phyloP scores from a whole-genome alignment of 257 asterid genomes.

The Perilla frutescens region DNA sequence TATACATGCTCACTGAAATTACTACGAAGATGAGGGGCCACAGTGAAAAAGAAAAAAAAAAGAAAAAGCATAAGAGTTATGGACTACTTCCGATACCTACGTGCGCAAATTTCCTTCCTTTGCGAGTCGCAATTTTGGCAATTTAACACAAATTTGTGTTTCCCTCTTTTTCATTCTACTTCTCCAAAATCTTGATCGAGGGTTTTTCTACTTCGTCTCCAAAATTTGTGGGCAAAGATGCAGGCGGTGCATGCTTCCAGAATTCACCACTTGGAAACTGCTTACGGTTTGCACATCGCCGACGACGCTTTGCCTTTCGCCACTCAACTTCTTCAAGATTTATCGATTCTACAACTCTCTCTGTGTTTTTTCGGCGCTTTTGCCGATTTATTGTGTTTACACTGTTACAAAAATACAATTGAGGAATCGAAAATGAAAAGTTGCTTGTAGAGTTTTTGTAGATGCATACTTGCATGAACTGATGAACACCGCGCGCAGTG shows the following conservation, averaged over 20 bases:
- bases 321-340: background rate
- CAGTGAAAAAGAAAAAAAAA: background rate
- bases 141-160: background rate
- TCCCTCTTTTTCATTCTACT: background rate
- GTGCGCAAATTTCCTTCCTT: background rate
- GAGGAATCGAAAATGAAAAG: background rate
- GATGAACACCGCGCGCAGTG: background rate
- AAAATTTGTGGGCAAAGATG: background rate
- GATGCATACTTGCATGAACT: background rate
- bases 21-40: background rate
- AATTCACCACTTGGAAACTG: background rate
- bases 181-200: background rate
- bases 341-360: background rate
- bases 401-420: background rate
- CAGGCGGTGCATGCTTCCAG: background rate
- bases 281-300: background rate
- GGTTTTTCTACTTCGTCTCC: background rate
- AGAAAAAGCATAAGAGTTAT: background rate
- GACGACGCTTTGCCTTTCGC: conserved; percentile 10
- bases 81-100: background rate
- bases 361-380: background rate
- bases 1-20: background rate
- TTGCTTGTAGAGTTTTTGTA: background rate
- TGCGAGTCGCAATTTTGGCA: no score
- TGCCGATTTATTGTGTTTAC: background rate